Conservation (phyloP, 2,329 filamentous ascomycete genomes). For the Pseudogymnoascus sp. region DNA sequence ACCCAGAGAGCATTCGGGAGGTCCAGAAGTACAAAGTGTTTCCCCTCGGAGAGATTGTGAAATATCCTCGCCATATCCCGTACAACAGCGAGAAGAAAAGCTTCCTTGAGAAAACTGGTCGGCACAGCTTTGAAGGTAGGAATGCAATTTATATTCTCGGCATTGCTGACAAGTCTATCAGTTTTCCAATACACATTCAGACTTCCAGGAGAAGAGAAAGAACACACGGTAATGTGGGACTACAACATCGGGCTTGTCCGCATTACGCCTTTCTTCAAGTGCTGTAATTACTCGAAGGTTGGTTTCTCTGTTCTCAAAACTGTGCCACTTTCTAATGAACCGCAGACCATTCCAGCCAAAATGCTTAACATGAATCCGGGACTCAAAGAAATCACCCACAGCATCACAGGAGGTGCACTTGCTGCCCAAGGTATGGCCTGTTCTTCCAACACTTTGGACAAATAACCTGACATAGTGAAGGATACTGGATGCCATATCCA, state of each 20-base stretch:
- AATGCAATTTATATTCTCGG: conserved; percentile 11
- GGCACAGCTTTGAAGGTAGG: conserved; percentile 81
- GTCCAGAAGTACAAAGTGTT: conserved; percentile 57
- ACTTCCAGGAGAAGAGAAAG: conserved; percentile 54
- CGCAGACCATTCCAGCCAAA: conserved; percentile 77
- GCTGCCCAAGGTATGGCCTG: conserved; percentile 66
- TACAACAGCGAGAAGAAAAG: conserved; percentile 93
- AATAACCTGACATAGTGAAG: conserved; percentile 36
- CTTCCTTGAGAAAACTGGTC: conserved; percentile 76
- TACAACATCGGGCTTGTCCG: conserved; percentile 90
- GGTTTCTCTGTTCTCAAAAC: conserved; percentile 18
- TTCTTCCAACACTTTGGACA: neutral
- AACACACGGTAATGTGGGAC: conserved; percentile 87
- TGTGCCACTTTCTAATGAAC: conserved; percentile 11
- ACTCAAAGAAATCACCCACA: conserved; percentile 81
- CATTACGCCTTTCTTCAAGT: conserved; percentile 93
- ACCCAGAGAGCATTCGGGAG: conserved; percentile 45
- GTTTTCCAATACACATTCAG: conserved; percentile 80
- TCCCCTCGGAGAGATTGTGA: conserved; percentile 53
- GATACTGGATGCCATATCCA: conserved; percentile 92
- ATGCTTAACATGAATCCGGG: conserved; percentile 71
- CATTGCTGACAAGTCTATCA: conserved; percentile 31
- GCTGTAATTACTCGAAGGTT: conserved; percentile 79
- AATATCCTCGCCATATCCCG: conserved; percentile 68
- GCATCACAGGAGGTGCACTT: conserved; percentile 87